Percentiles rank a stretch among this genome's conserved stretches.
Evolutionary conservation across 331 rosid genomes (phyloP).

Genomic region (Ulmus americana): DNA sequence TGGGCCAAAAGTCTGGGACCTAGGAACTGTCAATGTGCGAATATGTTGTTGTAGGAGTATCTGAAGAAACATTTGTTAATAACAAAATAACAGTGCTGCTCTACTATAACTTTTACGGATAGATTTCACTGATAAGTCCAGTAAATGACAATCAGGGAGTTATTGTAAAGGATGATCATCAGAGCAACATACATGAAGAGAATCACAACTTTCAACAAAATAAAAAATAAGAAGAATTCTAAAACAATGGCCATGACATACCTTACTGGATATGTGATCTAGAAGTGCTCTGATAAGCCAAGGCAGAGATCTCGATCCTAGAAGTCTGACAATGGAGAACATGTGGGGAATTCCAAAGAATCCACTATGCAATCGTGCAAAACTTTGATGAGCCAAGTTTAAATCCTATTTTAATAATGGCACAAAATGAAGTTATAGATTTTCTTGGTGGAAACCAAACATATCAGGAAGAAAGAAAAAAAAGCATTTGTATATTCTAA

Average conservation of each 20-base stretch:
- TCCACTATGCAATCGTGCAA: constrained; percentile 89
- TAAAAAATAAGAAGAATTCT: background rate
- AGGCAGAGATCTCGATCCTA: constrained; percentile 95
- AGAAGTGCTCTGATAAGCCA: constrained; percentile 96
- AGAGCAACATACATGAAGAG: background rate
- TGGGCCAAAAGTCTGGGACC: no score
- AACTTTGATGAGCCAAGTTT: constrained; percentile 96
- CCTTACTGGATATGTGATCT: constrained; percentile 96
- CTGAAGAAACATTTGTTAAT: no score
- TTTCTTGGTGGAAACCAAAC: background rate
- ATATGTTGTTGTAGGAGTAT: no score
- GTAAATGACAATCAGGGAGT: background rate
- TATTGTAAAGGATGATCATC: background rate
- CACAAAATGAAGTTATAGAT: constrained; percentile 4
- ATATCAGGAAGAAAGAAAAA: background rate
- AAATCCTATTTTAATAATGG: constrained; percentile 48
- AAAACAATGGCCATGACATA: constrained; percentile 22
- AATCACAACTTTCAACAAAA: background rate
- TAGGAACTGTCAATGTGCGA: no score
- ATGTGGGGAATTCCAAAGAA: constrained; percentile 95
- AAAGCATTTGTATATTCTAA: background rate
- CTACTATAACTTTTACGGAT: background rate
- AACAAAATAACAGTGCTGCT: no score
- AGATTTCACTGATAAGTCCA: background rate
- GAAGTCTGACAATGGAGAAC: constrained; percentile 68